These are phyloP conservation scores for Apiotrichum sp. DNA, from an alignment of 1,284 basidiomycete species.

Conservation along the genomic window DNA sequence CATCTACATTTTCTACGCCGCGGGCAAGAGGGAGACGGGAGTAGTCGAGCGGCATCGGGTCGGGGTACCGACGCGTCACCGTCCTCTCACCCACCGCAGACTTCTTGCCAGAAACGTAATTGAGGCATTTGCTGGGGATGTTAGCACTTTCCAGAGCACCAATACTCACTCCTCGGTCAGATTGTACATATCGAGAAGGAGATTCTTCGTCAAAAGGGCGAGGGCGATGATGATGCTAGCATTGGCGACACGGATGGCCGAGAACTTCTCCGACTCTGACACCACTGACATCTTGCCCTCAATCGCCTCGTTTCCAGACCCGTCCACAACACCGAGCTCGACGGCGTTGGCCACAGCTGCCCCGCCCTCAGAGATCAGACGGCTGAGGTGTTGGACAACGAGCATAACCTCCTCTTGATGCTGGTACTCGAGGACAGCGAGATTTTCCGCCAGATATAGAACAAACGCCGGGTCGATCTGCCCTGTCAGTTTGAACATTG, in stretches of 20 bases:
- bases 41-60: constrained; percentile 20
- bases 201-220: constrained; percentile 73
- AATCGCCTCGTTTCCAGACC: constrained; percentile 37
- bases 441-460: constrained; percentile 90
- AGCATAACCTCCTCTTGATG: constrained; percentile 85
- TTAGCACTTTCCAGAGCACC: neutral
- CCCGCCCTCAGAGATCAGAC: constrained; percentile 67
- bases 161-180: constrained; percentile 73
- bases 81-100: constrained; percentile 73
- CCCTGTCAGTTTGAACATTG: constrained; percentile 1
- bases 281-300: constrained; percentile 22
- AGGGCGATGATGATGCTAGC: constrained; percentile 68
- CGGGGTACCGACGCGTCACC: constrained; percentile 50
- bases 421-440: constrained; percentile 87
- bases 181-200: constrained; percentile 72
- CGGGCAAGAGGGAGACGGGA: constrained; percentile 27
- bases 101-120: constrained; percentile 79
- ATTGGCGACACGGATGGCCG: constrained; percentile 34
- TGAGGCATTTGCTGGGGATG: constrained; percentile 64
- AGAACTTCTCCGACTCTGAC: constrained; percentile 25
- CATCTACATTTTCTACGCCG: constrained; percentile 33
- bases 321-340: constrained; percentile 21
- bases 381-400: constrained; percentile 73
- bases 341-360: constrained; percentile 61
- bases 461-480: constrained; percentile 74